Conservation (phyloP, 768 basidiomycete species). For the Podaxis sp. region DNA sequence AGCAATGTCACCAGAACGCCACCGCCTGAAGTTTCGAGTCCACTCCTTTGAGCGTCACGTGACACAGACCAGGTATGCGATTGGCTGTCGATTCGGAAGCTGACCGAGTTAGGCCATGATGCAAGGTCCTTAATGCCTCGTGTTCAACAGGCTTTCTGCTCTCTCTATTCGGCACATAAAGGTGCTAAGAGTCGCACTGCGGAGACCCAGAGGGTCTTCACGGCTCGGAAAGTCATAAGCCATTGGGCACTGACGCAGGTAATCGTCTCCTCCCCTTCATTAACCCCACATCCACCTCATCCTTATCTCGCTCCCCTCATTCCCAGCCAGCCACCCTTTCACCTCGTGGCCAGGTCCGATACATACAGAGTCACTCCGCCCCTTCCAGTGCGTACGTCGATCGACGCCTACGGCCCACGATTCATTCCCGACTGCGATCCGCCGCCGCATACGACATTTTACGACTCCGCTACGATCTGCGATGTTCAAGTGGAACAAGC, state of each 20-base stretch:
- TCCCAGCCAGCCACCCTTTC: constrained; percentile 9
- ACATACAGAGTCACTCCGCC: constrained; percentile 1
- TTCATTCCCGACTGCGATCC: constrained; percentile 3
- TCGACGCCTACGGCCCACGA: constrained; percentile 9
- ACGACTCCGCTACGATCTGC: constrained; percentile 5
- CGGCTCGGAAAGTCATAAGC: constrained; percentile 12
- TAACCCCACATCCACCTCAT: background rate
- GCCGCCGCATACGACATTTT: constrained; percentile 11
- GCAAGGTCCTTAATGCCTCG: constrained; percentile 17
- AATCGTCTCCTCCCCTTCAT: background rate
- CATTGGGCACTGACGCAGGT: constrained; percentile 13
- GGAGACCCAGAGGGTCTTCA: constrained; percentile 12
- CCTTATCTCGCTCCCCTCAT: constrained; percentile 7
- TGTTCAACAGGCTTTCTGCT: constrained; percentile 15
- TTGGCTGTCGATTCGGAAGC: constrained; percentile 12
- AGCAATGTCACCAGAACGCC: background rate
- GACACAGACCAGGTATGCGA: background rate
- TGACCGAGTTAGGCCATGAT: constrained; percentile 15
- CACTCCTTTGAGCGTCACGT: background rate
- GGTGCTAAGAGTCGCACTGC: constrained; percentile 2
- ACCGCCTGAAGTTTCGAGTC: background rate
- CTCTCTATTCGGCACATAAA: constrained; percentile 17
- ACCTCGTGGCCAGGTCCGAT: constrained; percentile 17
- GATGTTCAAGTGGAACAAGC: constrained; percentile 20
- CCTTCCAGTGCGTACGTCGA: constrained; percentile 11